Evolutionary conservation across 192 early-diverging fungal species (phyloP).

Genomic region (Podila epicladia): DNA sequence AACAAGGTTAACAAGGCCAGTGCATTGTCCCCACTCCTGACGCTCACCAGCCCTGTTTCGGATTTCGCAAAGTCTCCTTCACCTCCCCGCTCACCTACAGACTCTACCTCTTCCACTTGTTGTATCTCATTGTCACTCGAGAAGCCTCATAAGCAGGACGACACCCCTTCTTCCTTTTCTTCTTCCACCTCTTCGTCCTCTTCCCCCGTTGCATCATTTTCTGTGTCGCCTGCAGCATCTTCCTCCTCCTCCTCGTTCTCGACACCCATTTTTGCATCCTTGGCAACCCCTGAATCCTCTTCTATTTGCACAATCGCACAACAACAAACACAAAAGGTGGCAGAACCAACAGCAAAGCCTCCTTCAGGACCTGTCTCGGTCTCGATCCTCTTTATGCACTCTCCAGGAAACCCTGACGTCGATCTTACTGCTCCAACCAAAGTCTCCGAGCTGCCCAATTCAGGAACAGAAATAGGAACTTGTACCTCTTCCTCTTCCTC

Average conservation of each 20-base stretch:
- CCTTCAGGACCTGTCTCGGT: too few species aligned
- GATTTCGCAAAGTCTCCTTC: neutral
- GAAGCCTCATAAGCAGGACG: too few species aligned
- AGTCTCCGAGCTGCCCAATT: too few species aligned
- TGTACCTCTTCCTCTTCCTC: too few species aligned
- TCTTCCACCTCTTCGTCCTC: neutral
- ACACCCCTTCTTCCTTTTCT: neutral
- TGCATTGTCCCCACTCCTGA: neutral
- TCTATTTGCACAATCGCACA: neutral
- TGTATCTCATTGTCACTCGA: neutral
- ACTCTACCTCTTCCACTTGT: neutral
- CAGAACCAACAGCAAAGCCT: neutral
- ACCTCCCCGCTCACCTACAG: neutral
- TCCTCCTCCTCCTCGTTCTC: neutral
- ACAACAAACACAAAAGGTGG: neutral
- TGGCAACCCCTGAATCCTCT: neutral
- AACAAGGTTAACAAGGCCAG: neutral
- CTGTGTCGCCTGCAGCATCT: neutral
- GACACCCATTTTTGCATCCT: neutral
- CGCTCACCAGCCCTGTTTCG: constrained; percentile 1
- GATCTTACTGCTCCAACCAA: too few species aligned
- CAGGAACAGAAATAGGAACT: too few species aligned
- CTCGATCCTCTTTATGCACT: too few species aligned
- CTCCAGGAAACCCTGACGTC: too few species aligned
- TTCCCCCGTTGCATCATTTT: neutral